Evolutionary conservation across 2,329 filamentous ascomycete genomes (phyloP).

Genomic region (Diaporthe vexans): DNA sequence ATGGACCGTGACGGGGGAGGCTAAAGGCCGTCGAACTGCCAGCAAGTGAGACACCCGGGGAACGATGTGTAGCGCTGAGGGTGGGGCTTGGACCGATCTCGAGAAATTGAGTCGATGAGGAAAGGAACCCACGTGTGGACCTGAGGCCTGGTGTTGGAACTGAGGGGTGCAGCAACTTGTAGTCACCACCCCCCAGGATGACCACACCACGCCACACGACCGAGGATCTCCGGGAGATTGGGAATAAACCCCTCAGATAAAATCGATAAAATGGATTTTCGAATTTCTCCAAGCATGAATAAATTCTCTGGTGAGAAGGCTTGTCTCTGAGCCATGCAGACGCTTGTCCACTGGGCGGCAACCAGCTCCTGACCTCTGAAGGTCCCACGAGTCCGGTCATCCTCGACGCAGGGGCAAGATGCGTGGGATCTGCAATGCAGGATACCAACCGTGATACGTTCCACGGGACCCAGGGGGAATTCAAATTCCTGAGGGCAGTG

Average conservation of each 20-base stretch:
- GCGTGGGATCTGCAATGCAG: constrained; percentile 24
- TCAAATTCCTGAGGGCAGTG: background rate
- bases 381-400: constrained; percentile 20
- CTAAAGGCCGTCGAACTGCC: constrained; percentile 27
- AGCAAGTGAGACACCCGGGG: constrained; percentile 28
- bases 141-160: background rate
- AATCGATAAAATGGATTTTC: constrained; percentile 30
- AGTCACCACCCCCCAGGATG: constrained; percentile 11
- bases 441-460: constrained; percentile 17
- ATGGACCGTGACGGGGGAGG: constrained; percentile 16
- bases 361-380: constrained; percentile 23
- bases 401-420: constrained; percentile 23
- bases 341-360: background rate
- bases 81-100: constrained; percentile 3
- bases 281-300: background rate
- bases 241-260: background rate
- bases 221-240: background rate
- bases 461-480: constrained; percentile 14
- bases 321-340: background rate
- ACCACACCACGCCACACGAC: constrained; percentile 1
- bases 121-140: constrained; percentile 12
- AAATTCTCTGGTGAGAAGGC: background rate
- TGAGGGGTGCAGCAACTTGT: constrained; percentile 3
- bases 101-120: constrained; percentile 19
- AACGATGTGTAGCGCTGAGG: constrained; percentile 7